Conservation (phyloP, 2,329 filamentous ascomycete genomes). For the Pestalotiopsis sp. region DNA sequence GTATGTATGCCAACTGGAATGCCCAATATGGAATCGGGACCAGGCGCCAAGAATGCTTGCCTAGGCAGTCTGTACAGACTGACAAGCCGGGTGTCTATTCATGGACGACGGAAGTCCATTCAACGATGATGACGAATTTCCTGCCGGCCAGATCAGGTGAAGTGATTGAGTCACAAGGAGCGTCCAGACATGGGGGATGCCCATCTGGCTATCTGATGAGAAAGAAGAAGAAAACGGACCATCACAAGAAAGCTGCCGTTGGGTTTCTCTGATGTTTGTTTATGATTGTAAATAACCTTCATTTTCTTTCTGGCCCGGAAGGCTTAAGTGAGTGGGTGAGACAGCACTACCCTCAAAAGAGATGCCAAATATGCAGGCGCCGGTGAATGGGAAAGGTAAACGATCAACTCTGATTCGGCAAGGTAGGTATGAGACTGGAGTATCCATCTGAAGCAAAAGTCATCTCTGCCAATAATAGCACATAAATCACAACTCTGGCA, state of each 20-base stretch:
- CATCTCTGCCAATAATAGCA: not conserved
- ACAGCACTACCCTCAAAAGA: not conserved
- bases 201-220: not conserved
- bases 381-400: not conserved
- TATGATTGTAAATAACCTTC: not conserved
- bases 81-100: not conserved
- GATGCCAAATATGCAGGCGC: not conserved
- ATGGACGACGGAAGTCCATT: not conserved
- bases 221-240: not conserved
- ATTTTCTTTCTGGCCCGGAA: not conserved
- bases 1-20: not conserved
- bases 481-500: not conserved
- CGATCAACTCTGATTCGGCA: conserved; percentile 12
- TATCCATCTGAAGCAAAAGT: not conserved
- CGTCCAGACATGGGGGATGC: not conserved
- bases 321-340: not conserved
- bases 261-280: not conserved
- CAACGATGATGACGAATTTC: not conserved
- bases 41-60: not conserved
- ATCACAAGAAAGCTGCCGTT: not conserved
- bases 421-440: conserved; percentile 17
- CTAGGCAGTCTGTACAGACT: not conserved
- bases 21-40: too few relatives aligned
- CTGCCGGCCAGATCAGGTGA: not conserved
- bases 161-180: not conserved